Evolutionary conservation across 2,329 filamentous ascomycete genomes (phyloP), one percentile per base, ranked within the genome.

Genomic region (Hortaea werneckii): DNA sequence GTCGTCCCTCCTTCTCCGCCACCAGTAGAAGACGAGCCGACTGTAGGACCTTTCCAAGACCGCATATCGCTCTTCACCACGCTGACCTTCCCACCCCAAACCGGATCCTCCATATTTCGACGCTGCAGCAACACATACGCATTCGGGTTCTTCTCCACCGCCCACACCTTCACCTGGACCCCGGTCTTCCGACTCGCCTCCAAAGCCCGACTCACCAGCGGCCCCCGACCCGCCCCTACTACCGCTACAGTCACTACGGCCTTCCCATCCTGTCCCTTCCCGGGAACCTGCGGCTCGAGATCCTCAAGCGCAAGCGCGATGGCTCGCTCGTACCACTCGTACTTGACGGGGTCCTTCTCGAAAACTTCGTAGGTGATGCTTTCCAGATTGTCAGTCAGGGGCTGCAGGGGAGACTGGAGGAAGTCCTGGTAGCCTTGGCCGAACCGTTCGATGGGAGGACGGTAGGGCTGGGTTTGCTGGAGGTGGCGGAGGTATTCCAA

Each of bases 311-410:
- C 90, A 53, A 85, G 79, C 4, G 79, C 78, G 46, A 94, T 83
- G 10, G 92, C 92, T 40, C 77, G 74, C 64, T 96, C 88, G 62
- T 98, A 98, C 75, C 90, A 94, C 53, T 88, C 82, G 63, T 98
- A 98, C 67, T 98, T 98, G 67, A 98, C 85, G 0, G 92, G 92
- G 53, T 98, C 94, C 55, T 94, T 94, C 65, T 98, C 92, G 59
- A 98, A 98, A 2, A 96, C 90, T 63, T 98, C 92, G 65, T 98
- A 98, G 0, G 92, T 98, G 37, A 94, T 85, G 40, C 88, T 95
- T 64, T 98, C 94, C 10, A 98, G 75, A 57, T 98, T 98, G 65
- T 98, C 92, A 0, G 90, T 90, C 10, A 98, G 74, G 0, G 92
- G 92, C 64, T 98, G 94, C 37, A 98, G 73, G 2, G 92, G 92